Evolutionary conservation across 2,329 filamentous ascomycete species (phyloP), one percentile per base, ranked within the genome.

Genomic region (Botrytis paeoniae): DNA sequence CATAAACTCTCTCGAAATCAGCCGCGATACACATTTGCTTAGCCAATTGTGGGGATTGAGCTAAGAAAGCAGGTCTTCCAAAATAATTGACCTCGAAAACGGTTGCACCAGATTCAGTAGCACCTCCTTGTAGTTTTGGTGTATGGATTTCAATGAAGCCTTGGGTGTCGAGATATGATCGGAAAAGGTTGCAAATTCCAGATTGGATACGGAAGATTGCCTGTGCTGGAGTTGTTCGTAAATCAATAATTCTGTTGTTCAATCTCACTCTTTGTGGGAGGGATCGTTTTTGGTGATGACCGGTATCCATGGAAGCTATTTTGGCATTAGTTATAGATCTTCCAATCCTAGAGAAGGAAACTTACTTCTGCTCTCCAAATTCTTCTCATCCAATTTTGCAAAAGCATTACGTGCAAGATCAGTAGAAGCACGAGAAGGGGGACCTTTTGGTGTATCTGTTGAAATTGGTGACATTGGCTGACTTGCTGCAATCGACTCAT

Each of bases 71-170:
- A 32, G 89, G 89, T 70, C 95, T 90, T 43, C 91, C 93, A 83
- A 98, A 98, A 84, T 98, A 98, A 80, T 96, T 93, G 66, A 97
- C 89, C 81, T 93, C 91, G 86, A 98, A 98, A 8, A 98, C 95
- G 76, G 93, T 94, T 22, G 95, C 91, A 64, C 95, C 95, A 64
- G 93, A 97, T 82, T 98, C 95, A 0, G 95, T 97, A 1, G 95
- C 95, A 20, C 92, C 91, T 2, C 93, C 93, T 84, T 97, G 94
- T 61, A 98, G 85, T 83, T 97, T 98, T 3, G 95, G 95, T 0
- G 94, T 97, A 81, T 97, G 94, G 74, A 98, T 97, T 82, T 98
- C 95, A 74, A 97, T 91, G 81, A 98, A 98, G 25, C 90, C 91
- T 75, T 91, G 86, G 3, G 87, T 85, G 77, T 95, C 92, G 0